Conservation (phyloP, 1,139 yeast species). For the Yamadazyma blattariae region DNA sequence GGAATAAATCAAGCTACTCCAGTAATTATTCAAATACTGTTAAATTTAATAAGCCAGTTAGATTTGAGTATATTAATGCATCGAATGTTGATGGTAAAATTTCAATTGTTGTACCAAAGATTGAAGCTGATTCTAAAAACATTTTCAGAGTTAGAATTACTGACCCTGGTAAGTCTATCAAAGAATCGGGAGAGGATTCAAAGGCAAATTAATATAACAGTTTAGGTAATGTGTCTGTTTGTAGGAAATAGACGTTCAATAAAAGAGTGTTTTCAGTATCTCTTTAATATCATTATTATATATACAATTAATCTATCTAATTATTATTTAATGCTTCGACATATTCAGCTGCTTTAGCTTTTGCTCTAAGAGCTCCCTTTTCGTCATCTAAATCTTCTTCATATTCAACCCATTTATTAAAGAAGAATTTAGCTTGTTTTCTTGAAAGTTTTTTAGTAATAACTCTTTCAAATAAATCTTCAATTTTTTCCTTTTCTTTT, state of each 20-base stretch:
- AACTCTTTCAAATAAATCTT: conserved; percentile 80
- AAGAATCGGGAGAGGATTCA: background rate
- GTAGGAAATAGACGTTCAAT: too few species aligned
- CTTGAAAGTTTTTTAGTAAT: conserved; percentile 64
- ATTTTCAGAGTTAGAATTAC: too few species aligned
- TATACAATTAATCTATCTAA: conserved; percentile 3
- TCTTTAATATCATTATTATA: background rate
- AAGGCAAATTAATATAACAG: background rate
- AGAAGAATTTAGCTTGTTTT: conserved; percentile 94
- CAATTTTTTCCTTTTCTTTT: conserved; percentile 63
- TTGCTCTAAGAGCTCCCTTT: conserved; percentile 77
- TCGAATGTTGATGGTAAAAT: too few species aligned
- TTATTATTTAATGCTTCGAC: conserved; percentile 28
- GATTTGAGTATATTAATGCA: conserved; percentile 1
- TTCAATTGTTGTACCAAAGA: too few species aligned
- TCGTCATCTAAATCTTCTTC: conserved; percentile 72
- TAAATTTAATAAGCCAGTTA: conserved; percentile 20
- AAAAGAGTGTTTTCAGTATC: background rate
- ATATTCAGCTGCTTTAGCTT: conserved; percentile 86
- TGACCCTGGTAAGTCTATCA: too few species aligned
- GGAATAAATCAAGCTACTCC: conserved; percentile 8
- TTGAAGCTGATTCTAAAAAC: too few species aligned
- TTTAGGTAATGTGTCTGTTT: too few species aligned
- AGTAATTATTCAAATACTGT: conserved; percentile 17
- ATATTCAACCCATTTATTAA: conserved; percentile 83